phyloP scores from a whole-genome alignment of 2,329 filamentous ascomycete species.

The Clarireedia sp. region DNA sequence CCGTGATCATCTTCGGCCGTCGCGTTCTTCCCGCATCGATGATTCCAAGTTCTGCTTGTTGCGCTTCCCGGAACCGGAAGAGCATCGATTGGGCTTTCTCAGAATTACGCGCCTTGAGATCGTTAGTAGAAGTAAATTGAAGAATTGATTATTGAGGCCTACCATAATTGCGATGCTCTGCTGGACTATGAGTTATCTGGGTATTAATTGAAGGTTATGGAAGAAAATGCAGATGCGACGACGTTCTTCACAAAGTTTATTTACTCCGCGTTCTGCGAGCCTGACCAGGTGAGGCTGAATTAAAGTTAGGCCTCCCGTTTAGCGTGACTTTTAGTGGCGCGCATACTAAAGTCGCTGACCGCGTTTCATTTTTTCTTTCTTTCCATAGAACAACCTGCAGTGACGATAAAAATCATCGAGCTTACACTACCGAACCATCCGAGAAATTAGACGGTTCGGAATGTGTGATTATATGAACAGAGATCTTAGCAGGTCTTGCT shows the following conservation, averaged over 20 bases:
- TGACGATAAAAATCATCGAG: constrained; percentile 30
- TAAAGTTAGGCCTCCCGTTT: constrained; percentile 3
- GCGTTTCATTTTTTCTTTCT: constrained; percentile 5
- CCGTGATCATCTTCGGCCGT: constrained; percentile 84
- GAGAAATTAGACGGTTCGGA: constrained; percentile 17
- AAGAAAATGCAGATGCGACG: constrained; percentile 1
- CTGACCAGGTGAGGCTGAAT: constrained; percentile 9
- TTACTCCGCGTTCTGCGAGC: not conserved
- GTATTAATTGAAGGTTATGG: not conserved
- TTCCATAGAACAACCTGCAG: constrained; percentile 22
- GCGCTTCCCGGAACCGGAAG: constrained; percentile 96
- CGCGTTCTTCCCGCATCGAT: constrained; percentile 86
- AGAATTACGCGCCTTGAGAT: constrained; percentile 74
- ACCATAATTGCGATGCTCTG: constrained; percentile 25
- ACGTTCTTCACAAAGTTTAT: not conserved
- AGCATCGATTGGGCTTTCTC: constrained; percentile 99
- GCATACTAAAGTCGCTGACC: not conserved
- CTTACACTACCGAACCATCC: constrained; percentile 26
- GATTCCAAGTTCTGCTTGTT: constrained; percentile 92
- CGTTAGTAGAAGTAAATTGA: constrained; percentile 11
- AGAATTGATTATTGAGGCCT: not conserved
- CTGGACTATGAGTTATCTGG: not conserved
- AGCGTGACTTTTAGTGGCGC: not conserved
- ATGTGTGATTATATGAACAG: constrained; percentile 31
- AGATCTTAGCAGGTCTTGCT: constrained; percentile 30